These are phyloP conservation scores for Magnusiomyces tetraspermus DNA, from an alignment of 1,139 yeast genomes.

Conservation along the genomic window DNA sequence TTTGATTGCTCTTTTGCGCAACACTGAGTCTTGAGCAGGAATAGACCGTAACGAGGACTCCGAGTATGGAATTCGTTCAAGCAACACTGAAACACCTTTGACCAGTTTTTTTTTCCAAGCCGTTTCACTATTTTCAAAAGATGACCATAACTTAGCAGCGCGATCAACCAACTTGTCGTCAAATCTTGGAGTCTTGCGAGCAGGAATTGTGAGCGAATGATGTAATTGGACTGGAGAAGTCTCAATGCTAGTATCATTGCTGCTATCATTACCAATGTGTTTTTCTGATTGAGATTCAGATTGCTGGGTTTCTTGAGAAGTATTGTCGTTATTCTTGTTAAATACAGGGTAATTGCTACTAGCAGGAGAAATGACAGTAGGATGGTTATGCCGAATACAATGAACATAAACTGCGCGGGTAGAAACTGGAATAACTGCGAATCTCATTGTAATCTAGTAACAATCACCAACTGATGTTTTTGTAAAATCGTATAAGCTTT, in stretches of 20 bases:
- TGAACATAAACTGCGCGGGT: conserved; percentile 24
- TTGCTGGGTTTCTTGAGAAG: no score
- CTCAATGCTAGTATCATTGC: no score
- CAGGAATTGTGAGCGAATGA: conserved; percentile 14
- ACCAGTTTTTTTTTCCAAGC: conserved; percentile 39
- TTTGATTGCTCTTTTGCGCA: conserved; percentile 15
- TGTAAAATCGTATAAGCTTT: no score
- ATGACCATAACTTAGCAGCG: conserved; percentile 42
- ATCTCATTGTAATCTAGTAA: conserved; percentile 18
- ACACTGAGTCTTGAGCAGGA: conserved; percentile 34
- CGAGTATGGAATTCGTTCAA: conserved; percentile 43
- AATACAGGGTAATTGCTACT: not conserved
- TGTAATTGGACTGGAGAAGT: not conserved
- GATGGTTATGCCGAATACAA: conserved; percentile 23
- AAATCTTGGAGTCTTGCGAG: conserved; percentile 27
- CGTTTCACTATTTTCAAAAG: conserved; percentile 36
- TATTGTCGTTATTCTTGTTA: no score
- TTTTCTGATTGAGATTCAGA: no score
- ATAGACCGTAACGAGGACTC: conserved; percentile 44
- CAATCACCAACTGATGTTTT: no score
- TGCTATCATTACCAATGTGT: no score
- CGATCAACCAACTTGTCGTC: conserved; percentile 39
- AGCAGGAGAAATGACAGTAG: conserved; percentile 17
- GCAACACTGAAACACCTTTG: conserved; percentile 32
- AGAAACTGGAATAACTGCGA: conserved; percentile 26